These are phyloP conservation scores for Dalechampia spathulata DNA, from an alignment of 441 rosid species.

Conservation along the genomic window DNA sequence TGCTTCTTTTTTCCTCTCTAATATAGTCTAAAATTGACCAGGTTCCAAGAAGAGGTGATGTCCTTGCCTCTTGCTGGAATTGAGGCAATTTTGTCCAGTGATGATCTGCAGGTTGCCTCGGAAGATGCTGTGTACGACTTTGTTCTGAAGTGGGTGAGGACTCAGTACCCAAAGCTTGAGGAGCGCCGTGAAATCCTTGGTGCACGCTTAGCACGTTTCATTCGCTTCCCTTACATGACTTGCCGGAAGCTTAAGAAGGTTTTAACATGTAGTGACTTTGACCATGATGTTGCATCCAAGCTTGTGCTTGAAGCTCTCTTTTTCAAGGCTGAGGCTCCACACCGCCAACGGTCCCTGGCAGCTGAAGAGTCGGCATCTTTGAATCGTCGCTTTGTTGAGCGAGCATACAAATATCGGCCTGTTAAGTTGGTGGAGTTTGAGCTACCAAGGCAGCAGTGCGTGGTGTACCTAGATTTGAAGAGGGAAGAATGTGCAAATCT, in stretches of 20 bases:
- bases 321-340: conserved; percentile 68
- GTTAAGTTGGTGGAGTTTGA: conserved; percentile 79
- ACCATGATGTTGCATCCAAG: conserved; percentile 41
- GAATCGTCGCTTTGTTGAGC: conserved; percentile 48
- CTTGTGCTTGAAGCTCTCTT: conserved; percentile 82
- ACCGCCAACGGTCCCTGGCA: conserved; percentile 39
- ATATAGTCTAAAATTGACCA: conserved; percentile 10
- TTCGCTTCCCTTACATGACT: conserved; percentile 84
- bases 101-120: conserved; percentile 58
- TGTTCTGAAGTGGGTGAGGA: conserved; percentile 61
- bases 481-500: conserved; percentile 55
- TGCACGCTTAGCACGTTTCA: conserved; percentile 46
- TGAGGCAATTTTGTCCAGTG: conserved; percentile 64
- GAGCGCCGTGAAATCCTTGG: conserved; percentile 59
- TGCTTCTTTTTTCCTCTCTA: neutral
- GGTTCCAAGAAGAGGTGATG: conserved; percentile 59
- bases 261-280: conserved; percentile 55
- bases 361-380: conserved; percentile 29
- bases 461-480: conserved; percentile 76
- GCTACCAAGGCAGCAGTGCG: conserved; percentile 62
- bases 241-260: conserved; percentile 69
- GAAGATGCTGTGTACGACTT: conserved; percentile 71
- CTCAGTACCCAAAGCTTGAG: conserved; percentile 54
- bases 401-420: conserved; percentile 66
- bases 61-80: conserved; percentile 69